Evolutionary conservation across 257 asterid genomes (phyloP).

Genomic region (Solanum appendiculatum): DNA sequence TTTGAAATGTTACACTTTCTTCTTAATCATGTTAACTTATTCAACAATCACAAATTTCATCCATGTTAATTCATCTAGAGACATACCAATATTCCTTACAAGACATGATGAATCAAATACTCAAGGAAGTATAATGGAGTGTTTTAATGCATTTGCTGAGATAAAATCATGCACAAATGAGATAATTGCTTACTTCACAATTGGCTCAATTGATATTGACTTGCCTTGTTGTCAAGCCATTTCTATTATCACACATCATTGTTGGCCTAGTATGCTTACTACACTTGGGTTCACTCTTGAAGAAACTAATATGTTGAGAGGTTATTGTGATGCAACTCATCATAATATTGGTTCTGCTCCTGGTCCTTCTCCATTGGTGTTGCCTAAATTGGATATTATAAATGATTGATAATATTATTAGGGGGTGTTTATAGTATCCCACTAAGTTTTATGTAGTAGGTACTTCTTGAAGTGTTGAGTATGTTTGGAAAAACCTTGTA

Average conservation of each 20-base stretch:
- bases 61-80: background rate
- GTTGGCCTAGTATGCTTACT: slow-evolving; percentile 14
- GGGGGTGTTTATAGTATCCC: background rate
- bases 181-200: slow-evolving; percentile 3
- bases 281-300: slow-evolving; percentile 5
- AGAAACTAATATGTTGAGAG: slow-evolving; percentile 2
- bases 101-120: background rate
- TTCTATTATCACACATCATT: slow-evolving; percentile 7
- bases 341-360: background rate
- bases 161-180: slow-evolving; percentile 16
- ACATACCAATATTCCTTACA: background rate
- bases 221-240: slow-evolving; percentile 13
- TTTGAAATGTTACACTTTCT: background rate
- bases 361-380: slow-evolving; percentile 1
- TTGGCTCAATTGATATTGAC: slow-evolving; percentile 5
- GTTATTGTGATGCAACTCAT: slow-evolving; percentile 3
- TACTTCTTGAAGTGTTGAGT: background rate
- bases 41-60: background rate
- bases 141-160: slow-evolving; percentile 8
- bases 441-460: background rate
- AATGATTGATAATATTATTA: background rate
- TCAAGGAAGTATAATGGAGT: slow-evolving; percentile 1
- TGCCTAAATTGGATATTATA: background rate
- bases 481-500: background rate
- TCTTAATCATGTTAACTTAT: background rate